Base-by-base conservation (phyloP, 2,329 filamentous ascomycete genomes). In the Aspergillus terreus region DNA sequence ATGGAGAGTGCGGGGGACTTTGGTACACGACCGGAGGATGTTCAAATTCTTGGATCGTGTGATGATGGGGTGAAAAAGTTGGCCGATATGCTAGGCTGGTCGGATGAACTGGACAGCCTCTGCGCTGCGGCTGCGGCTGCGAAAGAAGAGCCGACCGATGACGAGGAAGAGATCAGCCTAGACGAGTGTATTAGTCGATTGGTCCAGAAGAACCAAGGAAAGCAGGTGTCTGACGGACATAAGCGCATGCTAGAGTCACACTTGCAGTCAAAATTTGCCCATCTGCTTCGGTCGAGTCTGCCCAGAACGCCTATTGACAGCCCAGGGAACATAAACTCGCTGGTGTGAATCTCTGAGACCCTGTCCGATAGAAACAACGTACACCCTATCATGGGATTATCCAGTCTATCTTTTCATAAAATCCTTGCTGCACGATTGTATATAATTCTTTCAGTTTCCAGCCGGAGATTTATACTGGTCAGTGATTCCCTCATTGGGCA, bases 41-140 rank as follows among this genome's bases (percentile, higher is more conserved):
- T 95, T 0, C 65, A 91, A 6, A 72, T 87, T 35, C 73, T 95
- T 2, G 88, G 85, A 2, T 81, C 86, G 55, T 95, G 90, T 65
- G 90, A 96, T 66, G 74, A 77, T 0, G 88, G 88, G 0, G 84
- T 95, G 1, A 78, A 85, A 81, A 79, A 19, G 65, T 73, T 96
- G 23, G 90, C 90, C 1, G 78, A 85, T 56, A 82, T 82, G 30
- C 80, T 92, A 23, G 90, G 90, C 0, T 96, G 91, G 91, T 68
- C 78, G 2, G 82, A 87, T 1, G 90, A 96, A 64, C 74, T 96
- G 17, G 87, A 95, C 63, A 67, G 62, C 6, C 57, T 87, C 47
- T 95, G 89, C 89, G 75, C 79, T 6, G 71, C 74, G 21, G 76
- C 84, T 1, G 82, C 84, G 1, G 78, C 84, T n/a, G 72, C 81